Conservation (phyloP, 2,329 filamentous ascomycete genomes). For the Venturia nashicola region DNA sequence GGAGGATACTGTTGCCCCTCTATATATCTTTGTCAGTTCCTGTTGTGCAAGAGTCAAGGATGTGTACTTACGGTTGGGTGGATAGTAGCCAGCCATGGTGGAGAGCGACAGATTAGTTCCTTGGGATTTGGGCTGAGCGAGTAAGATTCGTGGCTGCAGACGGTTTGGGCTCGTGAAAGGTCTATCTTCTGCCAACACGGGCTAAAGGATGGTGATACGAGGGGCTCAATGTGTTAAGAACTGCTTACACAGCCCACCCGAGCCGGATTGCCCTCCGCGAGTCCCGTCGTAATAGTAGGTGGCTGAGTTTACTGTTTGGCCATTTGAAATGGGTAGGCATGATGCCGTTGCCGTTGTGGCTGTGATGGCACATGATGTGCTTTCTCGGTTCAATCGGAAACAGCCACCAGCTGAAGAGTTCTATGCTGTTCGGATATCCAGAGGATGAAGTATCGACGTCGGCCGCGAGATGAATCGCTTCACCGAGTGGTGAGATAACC, state of each 20-base stretch:
- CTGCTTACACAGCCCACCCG: not conserved
- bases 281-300: not conserved
- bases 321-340: not conserved
- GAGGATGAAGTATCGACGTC: not conserved
- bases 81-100: slow-evolving; percentile 1
- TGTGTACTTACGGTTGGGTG: slow-evolving; percentile 1
- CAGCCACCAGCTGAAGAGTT: not conserved
- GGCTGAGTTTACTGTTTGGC: not conserved
- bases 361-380: not conserved
- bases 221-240: not conserved
- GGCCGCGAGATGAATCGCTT: no score
- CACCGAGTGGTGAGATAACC: not conserved
- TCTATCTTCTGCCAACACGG: not conserved
- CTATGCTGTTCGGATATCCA: not conserved
- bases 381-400: not conserved
- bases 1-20: slow-evolving; percentile 9
- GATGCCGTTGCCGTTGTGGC: not conserved
- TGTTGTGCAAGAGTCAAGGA: not conserved
- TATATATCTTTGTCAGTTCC: slow-evolving; percentile 1
- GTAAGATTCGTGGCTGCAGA: not conserved
- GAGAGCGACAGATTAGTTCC: not conserved
- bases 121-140: slow-evolving; percentile 4
- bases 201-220: not conserved
- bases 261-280: not conserved
- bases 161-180: not conserved